Evolutionary conservation across 805 yeast species (phyloP), one percentile per base, ranked within the genome.

Genomic region (Starmerella geochares): DNA sequence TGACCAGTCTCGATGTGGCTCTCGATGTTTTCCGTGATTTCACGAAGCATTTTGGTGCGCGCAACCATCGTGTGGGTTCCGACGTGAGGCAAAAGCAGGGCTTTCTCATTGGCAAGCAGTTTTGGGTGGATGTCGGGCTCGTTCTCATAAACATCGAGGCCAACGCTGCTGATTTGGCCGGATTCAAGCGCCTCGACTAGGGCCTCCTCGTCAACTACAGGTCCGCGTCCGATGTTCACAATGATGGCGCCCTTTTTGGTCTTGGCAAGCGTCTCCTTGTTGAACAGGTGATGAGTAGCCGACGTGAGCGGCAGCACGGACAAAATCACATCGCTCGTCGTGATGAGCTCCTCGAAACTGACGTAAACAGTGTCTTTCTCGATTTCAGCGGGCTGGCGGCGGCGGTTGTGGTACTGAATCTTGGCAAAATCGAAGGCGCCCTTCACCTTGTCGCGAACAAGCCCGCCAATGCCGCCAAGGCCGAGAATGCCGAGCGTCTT

Each of bases 31-130:
- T 74, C 73, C 24, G 84, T 79, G 28, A 81, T 86, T 63, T 77
- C 77, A 58, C 77, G 79, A 67, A 88, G 96, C 95, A 92, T 85
- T 58, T 75, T 75, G 57, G 71, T 68, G 60, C 83, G 77, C 3
- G 71, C 59, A 37, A 72, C 68, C 5, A 47, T 54, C 10, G 71
- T 60, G 50, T 65, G 67, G 17, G 72, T 69, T 29, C 73, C 73
- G 68, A 74, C 74, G 58, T 78, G 83, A 17, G 83, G 83, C 58
- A 76, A 70, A 48, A 79, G 66, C 19, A 75, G 67, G 25, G 72
- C 74, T 47, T 71, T 70, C 19, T 73, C 72, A 61, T 73, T 63
- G 20, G 60, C 63, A 31, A 71, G 58, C 51, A 78, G 68, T 45
- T 72, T 77, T 38, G 71, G 71, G 36, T 74, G 65, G 31, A 75